These are phyloP conservation scores for Neofusicoccum parvum DNA, from an alignment of 2,329 filamentous ascomycete species.

Conservation along the genomic window DNA sequence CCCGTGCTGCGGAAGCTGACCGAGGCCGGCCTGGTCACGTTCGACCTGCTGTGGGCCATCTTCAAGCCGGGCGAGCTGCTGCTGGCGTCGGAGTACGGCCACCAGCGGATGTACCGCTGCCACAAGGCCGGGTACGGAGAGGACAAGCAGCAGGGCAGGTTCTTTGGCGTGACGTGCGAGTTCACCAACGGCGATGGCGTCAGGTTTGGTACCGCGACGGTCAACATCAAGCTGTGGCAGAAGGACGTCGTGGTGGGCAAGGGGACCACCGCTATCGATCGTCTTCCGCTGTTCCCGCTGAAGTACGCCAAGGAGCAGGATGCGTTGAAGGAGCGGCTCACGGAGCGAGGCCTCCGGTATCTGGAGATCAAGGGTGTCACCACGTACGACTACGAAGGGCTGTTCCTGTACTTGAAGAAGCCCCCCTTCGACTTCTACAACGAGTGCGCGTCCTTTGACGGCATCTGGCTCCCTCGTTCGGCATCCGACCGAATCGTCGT, in stretches of 20 bases:
- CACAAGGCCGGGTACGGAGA: conserved; percentile 32
- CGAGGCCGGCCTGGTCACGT: conserved; percentile 25
- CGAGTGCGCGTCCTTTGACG: conserved; percentile 22
- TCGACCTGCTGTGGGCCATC: conserved; percentile 26
- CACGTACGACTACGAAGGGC: conserved; percentile 28
- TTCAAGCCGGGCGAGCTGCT: conserved; percentile 32
- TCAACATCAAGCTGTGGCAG: conserved; percentile 23
- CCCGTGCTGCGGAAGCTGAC: conserved; percentile 22
- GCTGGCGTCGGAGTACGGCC: conserved; percentile 31
- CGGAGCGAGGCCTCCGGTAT: conserved; percentile 24
- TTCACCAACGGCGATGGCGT: conserved; percentile 40
- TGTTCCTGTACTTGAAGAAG: conserved; percentile 26
- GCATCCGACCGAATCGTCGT: conserved; percentile 28
- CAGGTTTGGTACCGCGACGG: conserved; percentile 26
- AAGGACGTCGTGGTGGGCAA: conserved; percentile 23
- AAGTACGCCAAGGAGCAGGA: conserved; percentile 16
- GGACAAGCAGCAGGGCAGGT: conserved; percentile 27
- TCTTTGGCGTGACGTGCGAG: conserved; percentile 30
- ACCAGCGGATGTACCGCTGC: conserved; percentile 34
- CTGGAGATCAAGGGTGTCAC: conserved; percentile 23
- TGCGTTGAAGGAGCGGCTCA: conserved; percentile 22
- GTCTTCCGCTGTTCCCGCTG: conserved; percentile 20
- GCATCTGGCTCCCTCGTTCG: conserved; percentile 25
- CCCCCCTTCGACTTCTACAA: conserved; percentile 27
- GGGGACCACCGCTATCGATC: conserved; percentile 17